phyloP scores from a whole-genome alignment of 805 yeast species.

The Wickerhamomyces rabaulensis region DNA sequence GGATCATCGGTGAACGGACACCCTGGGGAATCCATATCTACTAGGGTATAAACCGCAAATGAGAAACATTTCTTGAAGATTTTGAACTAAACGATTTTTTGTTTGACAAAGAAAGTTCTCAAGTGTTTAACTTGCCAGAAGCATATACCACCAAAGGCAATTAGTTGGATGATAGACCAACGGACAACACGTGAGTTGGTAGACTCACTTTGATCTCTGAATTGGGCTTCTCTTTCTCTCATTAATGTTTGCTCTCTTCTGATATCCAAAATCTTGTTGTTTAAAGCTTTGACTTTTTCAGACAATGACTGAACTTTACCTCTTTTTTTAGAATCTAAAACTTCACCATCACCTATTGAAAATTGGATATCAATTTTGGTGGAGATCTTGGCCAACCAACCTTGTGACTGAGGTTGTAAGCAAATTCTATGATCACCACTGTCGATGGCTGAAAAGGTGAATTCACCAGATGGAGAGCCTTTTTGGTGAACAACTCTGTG shows the following conservation, averaged over 20 bases:
- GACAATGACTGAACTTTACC: slow-evolving; percentile 48
- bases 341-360: slow-evolving; percentile 63
- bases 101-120: slow-evolving; percentile 80
- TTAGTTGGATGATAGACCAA: slow-evolving; percentile 70
- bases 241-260: slow-evolving; percentile 62
- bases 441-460: slow-evolving; percentile 77
- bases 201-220: slow-evolving; percentile 72
- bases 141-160: slow-evolving; percentile 65
- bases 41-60: no score
- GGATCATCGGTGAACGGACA: no score
- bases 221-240: slow-evolving; percentile 58
- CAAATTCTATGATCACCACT: slow-evolving; percentile 85
- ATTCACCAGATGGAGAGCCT: slow-evolving; percentile 57
- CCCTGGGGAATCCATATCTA: no score
- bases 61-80: not conserved
- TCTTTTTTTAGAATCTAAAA: slow-evolving; percentile 57
- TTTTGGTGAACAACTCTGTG: slow-evolving; percentile 72
- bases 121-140: slow-evolving; percentile 72
- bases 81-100: slow-evolving; percentile 35
- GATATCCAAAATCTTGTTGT: slow-evolving; percentile 51
- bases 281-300: slow-evolving; percentile 51
- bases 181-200: slow-evolving; percentile 68
- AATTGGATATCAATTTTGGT: slow-evolving; percentile 62
- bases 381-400: slow-evolving; percentile 30
- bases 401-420: slow-evolving; percentile 41